Base-by-base conservation (phyloP, 352 stramenopile genomes). In the Globisporangium ultimum region DNA sequence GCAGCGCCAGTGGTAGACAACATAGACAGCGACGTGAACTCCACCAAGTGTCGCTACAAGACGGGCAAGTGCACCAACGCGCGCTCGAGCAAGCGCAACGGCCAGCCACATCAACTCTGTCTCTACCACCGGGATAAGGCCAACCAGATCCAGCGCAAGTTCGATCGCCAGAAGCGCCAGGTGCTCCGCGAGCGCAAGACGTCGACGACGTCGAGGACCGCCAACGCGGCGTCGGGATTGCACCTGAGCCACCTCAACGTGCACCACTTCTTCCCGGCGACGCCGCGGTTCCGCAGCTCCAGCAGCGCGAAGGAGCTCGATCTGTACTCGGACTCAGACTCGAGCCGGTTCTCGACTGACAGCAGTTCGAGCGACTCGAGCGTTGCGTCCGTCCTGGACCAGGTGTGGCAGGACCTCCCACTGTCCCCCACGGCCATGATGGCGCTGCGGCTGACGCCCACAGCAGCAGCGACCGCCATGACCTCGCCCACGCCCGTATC, bases 61-160 rank as follows among this genome's bases (percentile, higher is more conserved):
- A 95, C 86, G 9, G 86, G 86, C 66, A 95, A 95, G 51, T 95
- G 86, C 75, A 82, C 58, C 59, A 92, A 95, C 67, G 54, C 67
- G 55, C 86, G 86, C 54, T 91, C 84, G 45, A 82, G 72, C 64
- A 95, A 95, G 60, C 84, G 83, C 70, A 93, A 95, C 55, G 86
- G 86, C 59, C 78, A 92, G 68, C 81, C 77, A 53, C 86, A 95
- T 66, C 84, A 93, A 64, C 70, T 95, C n/a, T 95, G 86, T 53
- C 67, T 91, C 50, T 91, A 89, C 71, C 86, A 95, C 64, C 84
- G 86, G 34, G 82, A 93, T 70, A 95, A 95, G 72, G 86, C 86
- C 67, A 95, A 95, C 74, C 80, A 89, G 71, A 95, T 91, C 66
- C 86, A 95, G 67, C 84, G 86, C 71, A 93, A 93, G 70, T 93